A percentile compares a stretch with the other conserved stretches of the same genome.
These are phyloP conservation scores for Panaeolus cyanescens DNA, from an alignment of 768 basidiomycete genomes.

Conservation along the genomic window DNA sequence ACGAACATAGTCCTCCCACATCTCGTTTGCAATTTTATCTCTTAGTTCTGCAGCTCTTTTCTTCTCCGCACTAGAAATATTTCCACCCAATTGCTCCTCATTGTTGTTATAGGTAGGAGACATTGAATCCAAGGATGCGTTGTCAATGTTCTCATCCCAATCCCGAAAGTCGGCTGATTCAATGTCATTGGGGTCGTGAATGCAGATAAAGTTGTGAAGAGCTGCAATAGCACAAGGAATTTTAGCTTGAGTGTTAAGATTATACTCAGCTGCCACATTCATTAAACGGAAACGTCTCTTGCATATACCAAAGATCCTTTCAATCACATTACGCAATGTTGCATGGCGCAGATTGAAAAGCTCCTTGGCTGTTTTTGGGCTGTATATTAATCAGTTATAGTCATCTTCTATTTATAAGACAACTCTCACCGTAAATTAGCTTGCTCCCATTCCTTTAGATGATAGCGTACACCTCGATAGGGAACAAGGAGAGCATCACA, in stretches of 20 bases:
- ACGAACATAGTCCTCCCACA: slow-evolving; percentile 10
- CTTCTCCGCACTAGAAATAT: slow-evolving; percentile 5
- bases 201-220: slow-evolving; percentile 26
- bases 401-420: slow-evolving; percentile 6
- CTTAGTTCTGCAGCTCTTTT: neutral
- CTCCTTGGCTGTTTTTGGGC: slow-evolving; percentile 32
- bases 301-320: slow-evolving; percentile 39
- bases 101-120: no score
- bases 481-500: slow-evolving; percentile 34
- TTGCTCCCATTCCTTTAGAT: slow-evolving; percentile 36
- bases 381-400: slow-evolving; percentile 14
- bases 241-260: slow-evolving; percentile 18
- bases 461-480: slow-evolving; percentile 38
- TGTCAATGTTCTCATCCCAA: neutral
- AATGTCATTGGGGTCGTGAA: slow-evolving; percentile 20
- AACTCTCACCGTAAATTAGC: slow-evolving; percentile 14
- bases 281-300: slow-evolving; percentile 23
- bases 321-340: slow-evolving; percentile 34
- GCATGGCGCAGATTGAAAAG: slow-evolving; percentile 39
- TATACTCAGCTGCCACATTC: slow-evolving; percentile 19
- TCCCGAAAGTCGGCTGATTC: slow-evolving; percentile 4
- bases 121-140: neutral
- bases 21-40: slow-evolving; percentile 10
- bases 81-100: slow-evolving; percentile 4
- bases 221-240: slow-evolving; percentile 20